Evolutionary conservation across 306 rosid species (phyloP).

Genomic region (Amphicarpaea edgeworthii): DNA sequence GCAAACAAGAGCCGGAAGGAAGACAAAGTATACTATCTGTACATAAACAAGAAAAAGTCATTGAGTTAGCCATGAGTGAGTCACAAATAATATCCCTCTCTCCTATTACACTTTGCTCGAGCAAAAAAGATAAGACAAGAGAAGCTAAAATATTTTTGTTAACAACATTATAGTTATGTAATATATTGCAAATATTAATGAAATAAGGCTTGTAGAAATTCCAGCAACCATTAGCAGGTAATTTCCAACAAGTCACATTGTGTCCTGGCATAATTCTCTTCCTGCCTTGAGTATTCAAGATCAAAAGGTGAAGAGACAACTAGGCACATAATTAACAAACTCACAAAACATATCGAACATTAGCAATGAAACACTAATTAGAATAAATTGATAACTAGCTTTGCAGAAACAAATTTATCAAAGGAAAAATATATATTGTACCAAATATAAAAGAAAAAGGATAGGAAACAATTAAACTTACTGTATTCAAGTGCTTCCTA

Average conservation of each 20-base stretch:
- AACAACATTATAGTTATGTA: not conserved
- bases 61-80: not conserved
- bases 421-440: not conserved
- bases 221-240: not conserved
- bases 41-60: not conserved
- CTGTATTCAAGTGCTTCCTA: conserved; percentile 40
- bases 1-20: conserved; percentile 39
- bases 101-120: not conserved
- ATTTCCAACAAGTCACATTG: no score
- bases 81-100: not conserved
- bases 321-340: not conserved
- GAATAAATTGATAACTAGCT: not conserved
- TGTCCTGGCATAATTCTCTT: not conserved
- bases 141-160: not conserved
- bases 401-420: not conserved
- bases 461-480: not conserved
- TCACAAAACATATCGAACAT: not conserved
- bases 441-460: not conserved
- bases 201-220: not conserved
- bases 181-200: not conserved
- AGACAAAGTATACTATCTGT: conserved; percentile 44
- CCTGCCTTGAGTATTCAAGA: not conserved
- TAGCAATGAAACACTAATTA: not conserved
- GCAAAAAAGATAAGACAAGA: not conserved
- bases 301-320: not conserved